phyloP scores from a whole-genome alignment of 257 asterid genomes.

The Gentiana macrophylla region DNA sequence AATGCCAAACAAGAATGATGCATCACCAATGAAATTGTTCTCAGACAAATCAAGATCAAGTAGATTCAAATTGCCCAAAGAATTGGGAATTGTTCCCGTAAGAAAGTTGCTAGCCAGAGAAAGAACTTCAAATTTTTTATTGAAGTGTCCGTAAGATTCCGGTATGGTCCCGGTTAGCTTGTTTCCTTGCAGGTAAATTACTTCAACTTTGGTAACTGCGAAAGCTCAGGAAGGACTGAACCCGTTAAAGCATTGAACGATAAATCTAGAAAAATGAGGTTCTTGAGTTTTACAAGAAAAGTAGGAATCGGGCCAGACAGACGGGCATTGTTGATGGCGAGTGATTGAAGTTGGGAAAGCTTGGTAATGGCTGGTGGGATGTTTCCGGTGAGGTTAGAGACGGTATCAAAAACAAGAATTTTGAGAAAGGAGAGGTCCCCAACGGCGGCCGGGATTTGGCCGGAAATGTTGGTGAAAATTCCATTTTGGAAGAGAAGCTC shows the following conservation, averaged over 20 bases:
- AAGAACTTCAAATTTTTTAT: slow-evolving; percentile 24
- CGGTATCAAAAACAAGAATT: slow-evolving; percentile 14
- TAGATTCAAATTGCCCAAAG: slow-evolving; percentile 23
- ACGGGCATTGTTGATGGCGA: slow-evolving; percentile 4
- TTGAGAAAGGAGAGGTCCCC: slow-evolving; percentile 34
- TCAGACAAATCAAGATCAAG: too few species aligned
- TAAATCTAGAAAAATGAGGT: slow-evolving; percentile 19
- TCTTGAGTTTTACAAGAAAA: slow-evolving; percentile 25
- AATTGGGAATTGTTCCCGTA: slow-evolving; percentile 37
- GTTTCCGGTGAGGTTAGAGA: slow-evolving; percentile 28
- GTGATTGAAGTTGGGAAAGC: slow-evolving; percentile 18
- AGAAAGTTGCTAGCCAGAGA: slow-evolving; percentile 35
- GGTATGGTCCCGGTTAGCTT: slow-evolving; percentile 45
- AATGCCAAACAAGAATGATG: too few species aligned
- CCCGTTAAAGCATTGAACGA: slow-evolving; percentile 36
- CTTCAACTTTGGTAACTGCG: slow-evolving; percentile 18
- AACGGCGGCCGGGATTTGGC: slow-evolving; percentile 38
- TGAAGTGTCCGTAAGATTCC: slow-evolving; percentile 25
- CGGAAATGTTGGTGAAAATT: slow-evolving; percentile 22
- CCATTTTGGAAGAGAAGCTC: slow-evolving; percentile 11
- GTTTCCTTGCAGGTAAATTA: slow-evolving; percentile 34
- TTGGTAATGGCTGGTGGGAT: slow-evolving; percentile 34
- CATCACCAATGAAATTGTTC: too few species aligned
- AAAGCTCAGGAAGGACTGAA: slow-evolving; percentile 32
- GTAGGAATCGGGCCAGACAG: slow-evolving; percentile 28